Evolutionary conservation across 2,329 filamentous ascomycete species (phyloP).

Genomic region (Phymatotrichopsis omnivora): DNA sequence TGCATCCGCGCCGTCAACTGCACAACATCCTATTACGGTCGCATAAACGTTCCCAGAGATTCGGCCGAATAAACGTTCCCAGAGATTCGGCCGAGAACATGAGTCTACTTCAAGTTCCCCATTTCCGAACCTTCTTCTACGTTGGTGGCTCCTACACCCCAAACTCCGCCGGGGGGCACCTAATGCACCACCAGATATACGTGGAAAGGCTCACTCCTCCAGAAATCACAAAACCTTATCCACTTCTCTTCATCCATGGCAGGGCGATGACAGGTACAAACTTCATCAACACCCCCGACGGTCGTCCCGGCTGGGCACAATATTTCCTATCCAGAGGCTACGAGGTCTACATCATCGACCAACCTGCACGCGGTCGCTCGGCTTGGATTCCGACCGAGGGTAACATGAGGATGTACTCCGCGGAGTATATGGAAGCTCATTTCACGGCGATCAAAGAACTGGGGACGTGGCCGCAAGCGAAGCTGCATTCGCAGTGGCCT

Average conservation of each 20-base stretch:
- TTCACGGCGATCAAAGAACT: constrained; percentile 36
- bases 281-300: constrained; percentile 43
- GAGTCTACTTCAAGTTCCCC: too few relatives aligned
- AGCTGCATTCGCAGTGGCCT: constrained; percentile 40
- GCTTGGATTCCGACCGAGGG: constrained; percentile 36
- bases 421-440: constrained; percentile 35
- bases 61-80: too few relatives aligned
- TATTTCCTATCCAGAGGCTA: constrained; percentile 41
- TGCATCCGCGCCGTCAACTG: too few relatives aligned
- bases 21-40: too few relatives aligned
- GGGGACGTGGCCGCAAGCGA: constrained; percentile 37
- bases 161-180: constrained; percentile 4
- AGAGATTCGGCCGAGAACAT: too few relatives aligned
- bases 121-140: constrained; percentile 19
- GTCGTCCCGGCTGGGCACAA: constrained; percentile 42
- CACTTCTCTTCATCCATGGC: constrained; percentile 40
- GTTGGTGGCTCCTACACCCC: constrained; percentile 16
- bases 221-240: background rate
- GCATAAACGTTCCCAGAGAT: too few relatives aligned
- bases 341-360: constrained; percentile 42
- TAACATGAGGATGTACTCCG: constrained; percentile 31
- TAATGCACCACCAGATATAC: constrained; percentile 41
- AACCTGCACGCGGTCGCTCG: constrained; percentile 41
- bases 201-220: constrained; percentile 41
- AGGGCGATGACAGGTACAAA: constrained; percentile 39